These are phyloP conservation scores for Trichoderma sp. DNA, from an alignment of 2,329 filamentous ascomycete genomes.

Conservation along the genomic window DNA sequence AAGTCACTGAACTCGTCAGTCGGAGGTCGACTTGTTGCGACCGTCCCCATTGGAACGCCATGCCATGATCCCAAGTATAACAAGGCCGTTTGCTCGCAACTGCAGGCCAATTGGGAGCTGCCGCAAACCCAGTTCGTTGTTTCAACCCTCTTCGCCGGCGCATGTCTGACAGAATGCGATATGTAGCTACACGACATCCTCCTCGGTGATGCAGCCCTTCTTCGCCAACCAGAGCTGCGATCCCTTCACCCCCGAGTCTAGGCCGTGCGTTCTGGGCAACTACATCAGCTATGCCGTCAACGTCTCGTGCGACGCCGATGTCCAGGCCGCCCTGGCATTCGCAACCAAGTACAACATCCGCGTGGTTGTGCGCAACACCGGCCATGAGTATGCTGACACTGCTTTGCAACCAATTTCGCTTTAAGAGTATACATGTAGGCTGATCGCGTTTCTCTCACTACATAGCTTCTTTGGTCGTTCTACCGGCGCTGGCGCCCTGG, in stretches of 20 bases:
- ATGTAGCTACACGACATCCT: constrained; percentile 15
- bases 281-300: constrained; percentile 39
- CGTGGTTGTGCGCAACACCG: constrained; percentile 51
- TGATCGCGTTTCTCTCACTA: background rate
- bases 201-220: constrained; percentile 30
- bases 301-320: constrained; percentile 30
- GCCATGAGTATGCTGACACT: constrained; percentile 45
- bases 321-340: constrained; percentile 33
- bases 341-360: constrained; percentile 42
- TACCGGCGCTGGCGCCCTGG: constrained; percentile 48
- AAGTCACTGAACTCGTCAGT: constrained; percentile 47
- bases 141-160: background rate
- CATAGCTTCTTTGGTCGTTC: constrained; percentile 49
- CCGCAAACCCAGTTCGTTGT: constrained; percentile 41
- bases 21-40: constrained; percentile 48
- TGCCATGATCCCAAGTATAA: constrained; percentile 52
- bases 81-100: constrained; percentile 38
- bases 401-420: background rate
- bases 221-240: constrained; percentile 32
- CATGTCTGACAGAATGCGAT: background rate
- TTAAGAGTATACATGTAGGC: background rate
- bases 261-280: constrained; percentile 41
- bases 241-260: constrained; percentile 35
- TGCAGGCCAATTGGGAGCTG: constrained; percentile 43
- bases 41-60: constrained; percentile 47